Base-by-base conservation (phyloP, 345 rosid genomes). In the Aquilaria sinensis region DNA sequence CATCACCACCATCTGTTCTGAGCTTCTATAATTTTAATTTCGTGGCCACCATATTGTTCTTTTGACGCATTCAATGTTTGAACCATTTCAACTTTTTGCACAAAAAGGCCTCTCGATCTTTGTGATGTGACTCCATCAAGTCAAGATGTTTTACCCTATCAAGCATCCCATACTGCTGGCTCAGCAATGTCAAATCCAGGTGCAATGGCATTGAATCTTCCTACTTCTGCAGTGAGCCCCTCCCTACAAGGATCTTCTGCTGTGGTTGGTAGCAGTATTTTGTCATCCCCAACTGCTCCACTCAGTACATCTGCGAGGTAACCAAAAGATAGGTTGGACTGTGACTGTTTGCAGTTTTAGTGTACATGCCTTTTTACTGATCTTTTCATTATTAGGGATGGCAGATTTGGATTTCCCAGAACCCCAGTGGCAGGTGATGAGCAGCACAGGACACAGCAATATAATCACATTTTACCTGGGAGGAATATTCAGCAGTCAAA, bases 81-180 rank as follows among this genome's bases (percentile, higher is more conserved):
- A 57, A 10, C 62, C 41, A 69, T 59, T 51, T 70, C 30, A 66
- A 72, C 56, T 31, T 63, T 69, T 65, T 74, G 61, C 62, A 71
- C 71, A 72, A 82, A 82, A 72, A 91, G 97, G 87, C 97, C 97
- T 53, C 86, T 84, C 72, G 96, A 91, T 78, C 78, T 91, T 60
- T 83, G 86, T 74, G 92, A 91, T 72, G 72, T 69, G 45, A 64
- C 81, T 64, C 67, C 80, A 57, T 70, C 89, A 51, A 86, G 75
- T 68, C 73, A 80, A 51, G 96, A 91, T 52, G 70, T 53, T 73
- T 69, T 76, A 74, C 46, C 91, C 59, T 80, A 67, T 79, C 81
- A 82, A 79, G 82, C 76, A 65, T 71, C 90, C 57, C 90, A 82
- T 71, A 66, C 76, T 64, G 64, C 72, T 59, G 76, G 82, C 74